A percentile compares a stretch with the other conserved stretches of the same genome.
phyloP scores from a whole-genome alignment of 768 basidiomycete genomes.

The Gloeopeniophorella convolvens region DNA sequence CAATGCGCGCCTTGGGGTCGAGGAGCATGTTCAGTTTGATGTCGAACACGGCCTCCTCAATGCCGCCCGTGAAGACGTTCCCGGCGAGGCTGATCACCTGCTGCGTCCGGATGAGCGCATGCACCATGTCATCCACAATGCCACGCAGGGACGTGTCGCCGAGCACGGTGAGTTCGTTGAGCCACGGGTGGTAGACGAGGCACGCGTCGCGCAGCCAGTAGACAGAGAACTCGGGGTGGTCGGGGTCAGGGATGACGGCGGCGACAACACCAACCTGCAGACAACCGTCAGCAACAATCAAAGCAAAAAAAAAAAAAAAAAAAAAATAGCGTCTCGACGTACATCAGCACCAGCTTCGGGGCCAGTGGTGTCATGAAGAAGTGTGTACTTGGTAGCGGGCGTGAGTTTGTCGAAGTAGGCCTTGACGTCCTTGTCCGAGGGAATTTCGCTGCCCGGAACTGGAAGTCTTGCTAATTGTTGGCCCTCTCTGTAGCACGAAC shows the following conservation, averaged over 20 bases:
- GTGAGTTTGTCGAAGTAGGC: conserved; percentile 9
- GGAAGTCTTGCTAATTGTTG: no score
- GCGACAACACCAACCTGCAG: conserved; percentile 2
- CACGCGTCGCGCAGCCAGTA: conserved; percentile 13
- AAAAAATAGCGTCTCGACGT: background rate
- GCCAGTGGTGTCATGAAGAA: conserved; percentile 12
- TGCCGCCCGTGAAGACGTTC: conserved; percentile 11
- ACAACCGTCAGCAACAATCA: background rate
- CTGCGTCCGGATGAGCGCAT: conserved; percentile 12
- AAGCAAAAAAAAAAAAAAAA: background rate
- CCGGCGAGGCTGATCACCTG: conserved; percentile 9
- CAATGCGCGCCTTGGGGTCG: background rate
- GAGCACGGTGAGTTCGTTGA: conserved; percentile 9
- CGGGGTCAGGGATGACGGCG: conserved; percentile 6
- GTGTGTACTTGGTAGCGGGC: conserved; percentile 1
- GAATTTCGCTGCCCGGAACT: background rate
- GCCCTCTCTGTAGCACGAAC: background rate
- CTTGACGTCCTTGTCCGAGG: conserved; percentile 3
- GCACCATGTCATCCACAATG: conserved; percentile 6
- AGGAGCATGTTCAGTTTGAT: conserved; percentile 2
- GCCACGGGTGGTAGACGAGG: conserved; percentile 10
- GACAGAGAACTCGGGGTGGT: conserved; percentile 10
- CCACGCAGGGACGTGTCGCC: conserved; percentile 10
- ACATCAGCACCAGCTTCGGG: conserved; percentile 11
- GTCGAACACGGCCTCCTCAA: conserved; percentile 11